Base-by-base conservation (phyloP, 371 early-diverging fungal species). In the Zopfochytrium polystomum region DNA sequence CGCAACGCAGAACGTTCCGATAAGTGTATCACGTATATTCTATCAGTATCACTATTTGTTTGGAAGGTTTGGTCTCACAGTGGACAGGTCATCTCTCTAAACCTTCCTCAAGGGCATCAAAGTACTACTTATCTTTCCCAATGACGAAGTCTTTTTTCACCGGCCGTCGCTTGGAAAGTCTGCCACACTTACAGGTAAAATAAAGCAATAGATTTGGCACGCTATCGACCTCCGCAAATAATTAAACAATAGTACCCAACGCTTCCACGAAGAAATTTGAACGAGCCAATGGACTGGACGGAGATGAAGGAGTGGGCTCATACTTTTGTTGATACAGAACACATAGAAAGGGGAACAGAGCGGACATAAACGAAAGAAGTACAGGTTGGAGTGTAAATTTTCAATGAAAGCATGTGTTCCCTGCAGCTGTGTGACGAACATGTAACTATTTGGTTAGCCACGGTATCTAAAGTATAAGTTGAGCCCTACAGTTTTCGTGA, bases 401-500 rank as follows among this genome's bases (percentile, higher is more conserved):
- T 42, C 33, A 51, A 50, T 59, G 59, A 32, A 34, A 59, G 33
- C 59, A 59, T 9, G 59, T 59, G 59, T 59, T 59, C 35, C 38
- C 20, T 38, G 33, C 5, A 18, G 59, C 59, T 59, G 51, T 49
- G 6, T 30, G 13, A 7, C 6, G 9, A 11, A 20, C 18, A 15
- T 26, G 9, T 15, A 20, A 23, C 11, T 49, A 49, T 49, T 49
- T 9, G 13, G 18, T 22, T 13, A 31, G 9, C 13, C 20, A 32
- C 15, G 30, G n/a, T 30, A 52, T 18, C 13, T 30, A 11, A 15
- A 18, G 48, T 22, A 26, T 20, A 58, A 48, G 20, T 1, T 29
- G 20, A 13, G 25, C 61, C 76, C 69, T 70, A 69, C 81, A 80
- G 29, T 79, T 70, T 27, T 79, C 80, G 67, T 87, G 87, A 9